Percentiles rank a stretch among this genome's conserved stretches.
Evolutionary conservation across 2,329 filamentous ascomycete species (phyloP).

Genomic region (Calonectria pseudoturangicola): DNA sequence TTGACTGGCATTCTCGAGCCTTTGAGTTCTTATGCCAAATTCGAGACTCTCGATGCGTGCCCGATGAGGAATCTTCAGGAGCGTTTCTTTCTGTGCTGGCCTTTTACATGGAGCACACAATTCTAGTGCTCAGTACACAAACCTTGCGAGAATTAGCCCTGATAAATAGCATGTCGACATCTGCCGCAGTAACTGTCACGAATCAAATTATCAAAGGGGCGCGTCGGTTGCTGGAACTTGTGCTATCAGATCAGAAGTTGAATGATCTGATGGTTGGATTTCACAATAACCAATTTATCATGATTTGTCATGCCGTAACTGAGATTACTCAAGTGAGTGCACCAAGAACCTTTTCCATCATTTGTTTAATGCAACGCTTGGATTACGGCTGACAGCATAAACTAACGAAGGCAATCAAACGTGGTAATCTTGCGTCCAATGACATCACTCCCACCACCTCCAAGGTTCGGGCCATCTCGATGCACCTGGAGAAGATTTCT

Average conservation of each 20-base stretch:
- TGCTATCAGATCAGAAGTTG: conserved; percentile 43
- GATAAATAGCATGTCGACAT: background rate
- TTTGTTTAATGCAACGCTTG: no score
- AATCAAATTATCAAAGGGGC: conserved; percentile 18
- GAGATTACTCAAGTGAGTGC: conserved; percentile 46
- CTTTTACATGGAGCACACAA: conserved; percentile 53
- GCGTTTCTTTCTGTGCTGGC: conserved; percentile 44
- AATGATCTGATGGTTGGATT: conserved; percentile 47
- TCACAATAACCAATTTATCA: conserved; percentile 54
- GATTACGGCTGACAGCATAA: background rate
- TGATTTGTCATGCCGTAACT: conserved; percentile 52
- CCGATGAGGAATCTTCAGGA: background rate
- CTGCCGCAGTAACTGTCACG: background rate
- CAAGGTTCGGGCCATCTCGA: conserved; percentile 7
- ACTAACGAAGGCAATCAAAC: conserved; percentile 16
- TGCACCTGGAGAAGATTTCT: conserved; percentile 14
- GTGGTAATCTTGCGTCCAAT: background rate
- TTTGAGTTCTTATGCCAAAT: conserved; percentile 34
- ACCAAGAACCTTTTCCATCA: background rate
- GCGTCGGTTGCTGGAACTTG: conserved; percentile 23
- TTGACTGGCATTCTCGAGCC: conserved; percentile 46
- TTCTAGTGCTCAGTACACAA: conserved; percentile 53
- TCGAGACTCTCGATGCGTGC: background rate
- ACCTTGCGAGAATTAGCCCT: conserved; percentile 49
- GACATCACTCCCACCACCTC: background rate